Base-by-base conservation (phyloP, 2,329 filamentous ascomycete species). In the Nemania abortiva region DNA sequence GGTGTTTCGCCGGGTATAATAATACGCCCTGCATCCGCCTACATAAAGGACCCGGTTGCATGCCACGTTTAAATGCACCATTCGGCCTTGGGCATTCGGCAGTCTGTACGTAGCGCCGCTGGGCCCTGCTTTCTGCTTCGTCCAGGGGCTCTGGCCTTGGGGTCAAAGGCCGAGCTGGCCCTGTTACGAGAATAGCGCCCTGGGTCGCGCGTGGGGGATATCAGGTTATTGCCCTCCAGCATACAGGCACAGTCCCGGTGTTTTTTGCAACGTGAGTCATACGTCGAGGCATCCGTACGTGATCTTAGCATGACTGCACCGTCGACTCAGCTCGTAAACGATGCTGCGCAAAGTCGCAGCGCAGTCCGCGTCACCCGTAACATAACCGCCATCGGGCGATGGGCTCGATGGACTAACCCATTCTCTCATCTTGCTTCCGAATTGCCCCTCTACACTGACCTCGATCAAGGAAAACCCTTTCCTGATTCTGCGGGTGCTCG, bases 41-140 rank as follows among this genome's bases (percentile, higher is more conserved):
- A 64, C 63, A 63, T 56, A 6, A 45, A 20, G 54, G 37, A 13
- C 50, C 69, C 53, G 34, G 31, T 18, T 34, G 53, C 42, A 18
- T 66, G 66, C 66, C 69, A 71, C 66, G 63, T 71, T 69, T 34
- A 49, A 13, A 49, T 66, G 59, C 63, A 63, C 50, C 54, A 63
- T 66, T 69, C 50, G 69, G 59, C 34, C 63, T 31, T 55, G 39
- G 29, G 42, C 24, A 31, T 31, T 62, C 65, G 63, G 63, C 50
- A 59, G 61, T 60, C 42, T 49, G 20, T n/a, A 34, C 55, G 55
- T 24, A 18, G 34, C 24, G 53, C 20, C 18, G 47, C 34, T 24
- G 31, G 37, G 49, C 54, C 57, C 57, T 65, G 63, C 58, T 37
- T 15, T 42, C 57, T 66, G 66, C 63, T 34, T 57, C 57, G 52